Base-by-base conservation (phyloP, 2,329 filamentous ascomycete species). In the Fusarium domesticum region DNA sequence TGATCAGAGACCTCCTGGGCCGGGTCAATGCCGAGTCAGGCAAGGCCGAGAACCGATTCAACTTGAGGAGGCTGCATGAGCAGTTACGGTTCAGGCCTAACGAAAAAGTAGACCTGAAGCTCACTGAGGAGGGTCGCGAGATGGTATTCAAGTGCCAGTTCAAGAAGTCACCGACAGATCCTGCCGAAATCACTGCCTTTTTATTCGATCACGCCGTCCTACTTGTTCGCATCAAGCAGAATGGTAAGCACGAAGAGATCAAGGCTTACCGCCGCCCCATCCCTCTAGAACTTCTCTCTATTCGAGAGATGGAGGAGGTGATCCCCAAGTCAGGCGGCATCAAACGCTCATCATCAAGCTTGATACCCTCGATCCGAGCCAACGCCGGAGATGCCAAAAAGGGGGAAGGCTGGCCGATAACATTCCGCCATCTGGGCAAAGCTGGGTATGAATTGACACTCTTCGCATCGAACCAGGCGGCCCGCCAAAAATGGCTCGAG, bases 11-110 rank as follows among this genome's bases (percentile, higher is more conserved):
- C 56, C 85, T 96, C 56, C 72, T 98, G 38, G 86, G 82, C 39
- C 81, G 88, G 53, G 93, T 98, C 63, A 98, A 98, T 62, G 80
- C 88, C 12, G 93, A 97, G 67, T 96, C 90, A 55, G 93, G 93
- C 58, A 96, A 95, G 71, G 90, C 93, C 1, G 93, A 98, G 69
- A 98, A 98, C 64, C 86, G 93, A 40, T 97, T 96, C 76, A 97
- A 97, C 64, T 73, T 98, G 45, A 86, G 92, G 66, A 87, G 90
- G 56, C 78, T 98, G 23, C 93, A 96, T 63, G 84, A 93, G 57
- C 88, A 95, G 58, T 80, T 98, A 53, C 89, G 92, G 51, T 98
- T 95, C 76, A 81, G 86, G 33, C 85, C 88, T 2, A 89, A 89
- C 51, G 92, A 96, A 62, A 87, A 85, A 61, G 91, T 97, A 37